phyloP scores from a whole-genome alignment of 305 asterid genomes.

The Lippia alba region DNA sequence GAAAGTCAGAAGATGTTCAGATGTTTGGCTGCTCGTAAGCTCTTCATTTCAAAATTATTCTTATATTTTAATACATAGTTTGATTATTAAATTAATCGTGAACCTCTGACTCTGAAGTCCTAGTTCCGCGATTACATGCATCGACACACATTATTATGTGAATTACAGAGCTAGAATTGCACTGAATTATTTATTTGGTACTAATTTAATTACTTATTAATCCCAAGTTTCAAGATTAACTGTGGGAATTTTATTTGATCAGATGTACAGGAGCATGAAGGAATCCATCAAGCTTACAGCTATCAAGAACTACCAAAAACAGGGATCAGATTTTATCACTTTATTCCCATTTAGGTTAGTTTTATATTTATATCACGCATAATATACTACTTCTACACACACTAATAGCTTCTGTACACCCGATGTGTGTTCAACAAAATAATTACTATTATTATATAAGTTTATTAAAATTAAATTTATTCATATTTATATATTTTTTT shows the following conservation, averaged over 20 bases:
- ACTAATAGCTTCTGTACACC: no score
- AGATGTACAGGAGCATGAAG: constrained; percentile 73
- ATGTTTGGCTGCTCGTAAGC: no score
- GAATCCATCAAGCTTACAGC: constrained; percentile 29
- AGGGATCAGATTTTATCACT: constrained; percentile 18
- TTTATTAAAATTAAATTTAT: no score
- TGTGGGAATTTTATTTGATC: constrained; percentile 11
- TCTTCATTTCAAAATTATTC: no score
- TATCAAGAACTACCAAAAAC: constrained; percentile 7
- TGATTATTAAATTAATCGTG: no score
- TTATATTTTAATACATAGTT: not conserved
- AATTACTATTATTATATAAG: no score
- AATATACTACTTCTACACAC: not conserved
- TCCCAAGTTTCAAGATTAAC: not conserved
- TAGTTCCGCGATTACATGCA: no score
- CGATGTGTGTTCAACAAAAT: no score
- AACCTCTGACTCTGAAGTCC: no score
- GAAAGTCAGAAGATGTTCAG: no score
- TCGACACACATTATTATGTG: no score
- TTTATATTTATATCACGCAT: not conserved
- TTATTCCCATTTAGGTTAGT: constrained; percentile 40
- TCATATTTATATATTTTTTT: no score
- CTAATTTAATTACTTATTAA: not conserved
- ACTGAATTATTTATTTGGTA: not conserved
- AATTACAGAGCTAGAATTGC: not conserved